Evolutionary conservation across 768 basidiomycete species (phyloP).

Genomic region (Neoboletus brunneissimus): DNA sequence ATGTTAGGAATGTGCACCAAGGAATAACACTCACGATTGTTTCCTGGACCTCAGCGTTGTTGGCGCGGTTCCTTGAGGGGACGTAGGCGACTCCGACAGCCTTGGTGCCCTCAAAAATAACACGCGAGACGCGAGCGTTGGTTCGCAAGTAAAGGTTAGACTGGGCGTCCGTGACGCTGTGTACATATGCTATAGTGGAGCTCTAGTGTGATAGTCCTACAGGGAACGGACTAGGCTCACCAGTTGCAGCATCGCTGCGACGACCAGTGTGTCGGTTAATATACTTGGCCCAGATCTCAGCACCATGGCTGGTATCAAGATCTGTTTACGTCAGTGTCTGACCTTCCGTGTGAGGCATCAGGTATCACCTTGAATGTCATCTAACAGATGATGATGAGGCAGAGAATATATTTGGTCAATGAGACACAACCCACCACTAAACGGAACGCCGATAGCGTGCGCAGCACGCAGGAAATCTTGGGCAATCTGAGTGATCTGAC

Average conservation of each 20-base stretch:
- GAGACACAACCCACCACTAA: conserved; percentile 47
- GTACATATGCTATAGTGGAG: conserved; percentile 50
- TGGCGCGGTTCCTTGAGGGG: conserved; percentile 55
- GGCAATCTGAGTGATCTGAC: conserved; percentile 58
- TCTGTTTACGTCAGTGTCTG: conserved; percentile 34
- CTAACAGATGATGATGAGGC: conserved; percentile 28
- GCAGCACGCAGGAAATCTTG: conserved; percentile 68
- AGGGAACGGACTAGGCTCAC: conserved; percentile 28
- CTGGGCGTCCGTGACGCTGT: conserved; percentile 69
- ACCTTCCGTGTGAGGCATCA: background rate
- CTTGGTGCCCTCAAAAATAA: conserved; percentile 70
- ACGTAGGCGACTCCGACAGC: conserved; percentile 73
- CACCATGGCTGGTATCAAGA: conserved; percentile 54
- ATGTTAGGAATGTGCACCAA: background rate
- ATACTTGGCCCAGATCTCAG: conserved; percentile 77
- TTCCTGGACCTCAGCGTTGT: conserved; percentile 51
- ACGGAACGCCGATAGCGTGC: conserved; percentile 59
- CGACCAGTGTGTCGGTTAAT: conserved; percentile 72
- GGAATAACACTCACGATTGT: conserved; percentile 42
- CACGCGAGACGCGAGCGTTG: conserved; percentile 64
- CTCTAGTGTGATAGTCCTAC: background rate
- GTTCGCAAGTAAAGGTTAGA: conserved; percentile 63
- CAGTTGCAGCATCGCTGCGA: conserved; percentile 69
- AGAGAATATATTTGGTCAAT: background rate
- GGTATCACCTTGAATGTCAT: conserved; percentile 56